A percentile compares a stretch with the other conserved stretches of the same genome.
Evolutionary conservation across 169 alveolate genomes (phyloP).

Genomic region (Plasmodium fragile): DNA sequence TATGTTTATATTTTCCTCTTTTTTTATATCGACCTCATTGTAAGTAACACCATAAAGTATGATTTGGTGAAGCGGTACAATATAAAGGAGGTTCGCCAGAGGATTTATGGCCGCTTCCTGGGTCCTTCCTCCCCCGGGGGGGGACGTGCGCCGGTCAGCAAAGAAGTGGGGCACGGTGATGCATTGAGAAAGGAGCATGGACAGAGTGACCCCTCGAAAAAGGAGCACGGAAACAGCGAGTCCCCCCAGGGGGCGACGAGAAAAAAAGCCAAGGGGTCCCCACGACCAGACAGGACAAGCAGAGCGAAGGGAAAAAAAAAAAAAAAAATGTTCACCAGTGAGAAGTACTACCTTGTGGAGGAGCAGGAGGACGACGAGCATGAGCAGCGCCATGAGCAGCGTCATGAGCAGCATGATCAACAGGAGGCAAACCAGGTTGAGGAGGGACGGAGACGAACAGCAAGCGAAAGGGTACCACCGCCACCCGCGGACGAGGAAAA

Average conservation of each 20-base stretch:
- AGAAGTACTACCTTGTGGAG: slow-evolving; percentile 22
- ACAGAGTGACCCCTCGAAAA: not conserved
- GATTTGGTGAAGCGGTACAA: slow-evolving; percentile 32
- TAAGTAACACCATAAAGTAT: slow-evolving; percentile 44
- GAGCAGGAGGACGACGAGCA: not conserved
- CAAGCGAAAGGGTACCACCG: not conserved
- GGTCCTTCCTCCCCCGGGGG: not conserved
- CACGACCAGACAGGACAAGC: not conserved
- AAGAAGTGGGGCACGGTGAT: not conserved
- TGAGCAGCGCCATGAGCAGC: not conserved
- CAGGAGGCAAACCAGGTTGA: not conserved
- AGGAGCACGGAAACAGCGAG: not conserved
- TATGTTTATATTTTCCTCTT: slow-evolving; percentile 38
- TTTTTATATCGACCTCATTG: slow-evolving; percentile 38
- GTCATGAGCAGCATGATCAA: no score
- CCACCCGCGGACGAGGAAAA: slow-evolving; percentile 1
- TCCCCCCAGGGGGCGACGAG: not conserved
- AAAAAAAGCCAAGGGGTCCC: not conserved
- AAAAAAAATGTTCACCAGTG: slow-evolving; percentile 40
- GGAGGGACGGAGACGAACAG: not conserved
- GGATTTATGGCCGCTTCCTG: slow-evolving; percentile 22
- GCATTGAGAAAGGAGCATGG: not conserved
- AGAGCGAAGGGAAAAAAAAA: not conserved
- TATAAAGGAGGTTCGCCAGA: slow-evolving; percentile 36
- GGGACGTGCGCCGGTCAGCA: not conserved